Evolutionary conservation across 179 eudicot genomes (phyloP), one percentile per base, ranked within the genome.

Genomic region (Heliamphora pulchella): DNA sequence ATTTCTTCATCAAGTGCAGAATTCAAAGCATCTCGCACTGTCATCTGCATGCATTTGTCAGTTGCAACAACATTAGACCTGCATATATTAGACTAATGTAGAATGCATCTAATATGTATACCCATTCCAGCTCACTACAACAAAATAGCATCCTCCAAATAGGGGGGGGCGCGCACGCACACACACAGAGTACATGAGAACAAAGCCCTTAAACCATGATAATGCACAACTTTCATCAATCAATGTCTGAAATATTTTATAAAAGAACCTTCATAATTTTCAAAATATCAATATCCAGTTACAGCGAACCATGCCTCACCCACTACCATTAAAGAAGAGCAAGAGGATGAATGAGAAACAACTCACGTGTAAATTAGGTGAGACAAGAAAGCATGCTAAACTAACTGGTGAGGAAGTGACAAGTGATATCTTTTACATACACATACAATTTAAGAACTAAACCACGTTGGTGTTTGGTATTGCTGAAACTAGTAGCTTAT

Each of bases 1-100:
- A 96, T 94, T 85, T 96, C 99, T 84, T 96, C 99, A 82, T 92
- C 94, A 41, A 96, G 87, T 47, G 99, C 99, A 73, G 99, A 92
- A 83, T 94, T 96, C 76, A 96, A 72, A 85, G 98, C 99, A 82
- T 94, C 98, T 78, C 99, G 88, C 59, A 96, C 97, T 22, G 92
- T 91, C 94, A 96, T 96, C 97, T 92, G 85, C 73, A 80, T 17
- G 61, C 70, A 89, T 59, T n/a, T 31, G 31, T 31, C 31, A 31
- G 31, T 31, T 31, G 31, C 73, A 39, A 11, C 53, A 50, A 79
- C 0, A 13, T 77, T 18, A 67, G 1, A 65, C 3, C 8, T n/a
- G 65, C 6, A 31, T 11, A 51, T 58, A 8, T 75, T 43, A 13
- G 39, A 18, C 6, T 17, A 20, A 18, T 3, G 6, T 15, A 62